Conservation (phyloP, 805 yeast genomes). For the Huiozyma naganishii region DNA sequence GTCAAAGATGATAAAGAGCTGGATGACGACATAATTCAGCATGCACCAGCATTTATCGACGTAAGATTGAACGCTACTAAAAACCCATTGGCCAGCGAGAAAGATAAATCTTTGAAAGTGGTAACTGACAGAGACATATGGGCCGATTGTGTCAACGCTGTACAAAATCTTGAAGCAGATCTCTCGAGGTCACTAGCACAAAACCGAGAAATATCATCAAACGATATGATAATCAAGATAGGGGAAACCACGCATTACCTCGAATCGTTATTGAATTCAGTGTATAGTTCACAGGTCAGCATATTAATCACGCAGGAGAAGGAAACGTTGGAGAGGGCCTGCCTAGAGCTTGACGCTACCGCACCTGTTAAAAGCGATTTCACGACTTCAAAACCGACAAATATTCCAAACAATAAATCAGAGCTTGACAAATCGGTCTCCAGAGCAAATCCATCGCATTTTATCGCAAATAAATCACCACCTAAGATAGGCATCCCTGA, state of each 20-base stretch:
- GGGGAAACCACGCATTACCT: slow-evolving; percentile 1
- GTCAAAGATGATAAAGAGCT: slow-evolving; percentile 5
- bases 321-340: slow-evolving; percentile 15
- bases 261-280: neutral
- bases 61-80: slow-evolving; percentile 14
- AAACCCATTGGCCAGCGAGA: slow-evolving; percentile 17
- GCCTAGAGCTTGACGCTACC: slow-evolving; percentile 7
- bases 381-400: neutral
- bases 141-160: slow-evolving; percentile 13
- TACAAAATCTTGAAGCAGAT: slow-evolving; percentile 15
- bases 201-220: neutral
- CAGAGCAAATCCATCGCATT: slow-evolving; percentile 1
- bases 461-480: slow-evolving; percentile 18
- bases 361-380: neutral
- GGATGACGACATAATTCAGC: slow-evolving; percentile 11
- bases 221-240: neutral
- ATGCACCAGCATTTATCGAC: slow-evolving; percentile 18
- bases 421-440: neutral
- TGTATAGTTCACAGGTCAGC: slow-evolving; percentile 4
- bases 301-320: slow-evolving; percentile 13
- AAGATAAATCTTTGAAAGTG: slow-evolving; percentile 12
- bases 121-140: slow-evolving; percentile 12
- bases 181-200: slow-evolving; percentile 2
- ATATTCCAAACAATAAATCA: neutral
- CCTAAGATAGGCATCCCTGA: slow-evolving; percentile 19